These are phyloP conservation scores for Cystobasidiaceae sp. DNA, from an alignment of 1,284 basidiomycete genomes.

Conservation along the genomic window DNA sequence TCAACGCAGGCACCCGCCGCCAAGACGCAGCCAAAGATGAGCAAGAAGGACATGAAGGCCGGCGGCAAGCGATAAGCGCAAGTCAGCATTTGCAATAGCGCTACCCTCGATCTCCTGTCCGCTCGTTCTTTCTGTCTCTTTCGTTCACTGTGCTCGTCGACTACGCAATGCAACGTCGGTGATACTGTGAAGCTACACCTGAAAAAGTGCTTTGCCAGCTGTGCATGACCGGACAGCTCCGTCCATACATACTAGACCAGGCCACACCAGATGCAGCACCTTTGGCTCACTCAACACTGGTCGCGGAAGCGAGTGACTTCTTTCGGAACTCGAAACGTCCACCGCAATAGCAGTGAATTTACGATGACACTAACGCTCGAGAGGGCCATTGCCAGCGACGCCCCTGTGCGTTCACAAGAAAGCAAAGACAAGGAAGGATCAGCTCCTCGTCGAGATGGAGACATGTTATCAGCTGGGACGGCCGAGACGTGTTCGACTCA, in stretches of 20 bases:
- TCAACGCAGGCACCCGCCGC: slow-evolving; percentile 7
- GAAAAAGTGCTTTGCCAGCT: no score
- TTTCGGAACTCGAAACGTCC: slow-evolving; percentile 33
- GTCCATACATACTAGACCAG: no score
- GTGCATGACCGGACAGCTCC: no score
- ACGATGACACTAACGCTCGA: slow-evolving; percentile 45
- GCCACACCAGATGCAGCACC: no score
- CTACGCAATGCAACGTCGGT: no score
- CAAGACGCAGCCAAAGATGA: slow-evolving; percentile 23
- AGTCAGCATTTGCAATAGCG: no score
- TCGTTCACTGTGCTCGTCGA: not conserved
- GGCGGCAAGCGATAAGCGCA: slow-evolving; percentile 20
- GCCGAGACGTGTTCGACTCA: no score
- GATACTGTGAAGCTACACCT: no score
- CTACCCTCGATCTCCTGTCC: slow-evolving; percentile 12
- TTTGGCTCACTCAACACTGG: not conserved
- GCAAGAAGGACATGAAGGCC: slow-evolving; percentile 10
- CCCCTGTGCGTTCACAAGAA: no score
- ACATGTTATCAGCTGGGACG: no score
- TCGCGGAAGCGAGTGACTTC: slow-evolving; percentile 41
- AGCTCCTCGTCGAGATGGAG: no score
- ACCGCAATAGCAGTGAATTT: slow-evolving; percentile 45
- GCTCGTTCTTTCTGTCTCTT: slow-evolving; percentile 13
- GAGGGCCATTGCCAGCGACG: slow-evolving; percentile 69
- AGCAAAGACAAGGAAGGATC: no score